A percentile compares a stretch with the other conserved stretches of the same genome.
Conservation (phyloP, 2,329 filamentous ascomycete species). For the Calonectria pseudoturangicola region DNA sequence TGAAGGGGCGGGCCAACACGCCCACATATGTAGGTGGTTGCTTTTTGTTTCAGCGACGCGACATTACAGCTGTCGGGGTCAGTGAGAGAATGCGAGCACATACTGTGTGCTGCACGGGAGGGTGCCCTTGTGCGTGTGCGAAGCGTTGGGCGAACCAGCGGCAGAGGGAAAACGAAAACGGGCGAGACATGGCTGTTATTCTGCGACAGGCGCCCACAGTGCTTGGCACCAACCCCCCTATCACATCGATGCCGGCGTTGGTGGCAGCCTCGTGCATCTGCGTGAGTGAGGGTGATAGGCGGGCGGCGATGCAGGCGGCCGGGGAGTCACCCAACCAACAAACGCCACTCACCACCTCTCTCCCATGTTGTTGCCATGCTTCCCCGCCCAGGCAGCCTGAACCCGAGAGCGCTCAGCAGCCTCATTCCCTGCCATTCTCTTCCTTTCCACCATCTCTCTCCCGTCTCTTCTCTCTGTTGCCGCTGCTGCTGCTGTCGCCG, state of each 20-base stretch:
- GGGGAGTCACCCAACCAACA: conserved; percentile 24
- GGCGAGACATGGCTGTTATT: conserved; percentile 24
- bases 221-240: conserved; percentile 23
- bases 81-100: neutral
- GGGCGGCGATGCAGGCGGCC: conserved; percentile 22
- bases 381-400: conserved; percentile 26
- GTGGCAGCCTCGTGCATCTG: conserved; percentile 26
- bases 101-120: conserved; percentile 17
- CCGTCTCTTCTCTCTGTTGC: neutral
- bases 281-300: conserved; percentile 26
- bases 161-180: conserved; percentile 19
- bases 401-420: conserved; percentile 9
- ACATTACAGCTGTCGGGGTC: conserved; percentile 11
- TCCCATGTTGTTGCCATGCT: conserved; percentile 24
- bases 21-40: conserved; percentile 25
- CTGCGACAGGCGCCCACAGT: conserved; percentile 26
- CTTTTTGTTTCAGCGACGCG: conserved; percentile 28
- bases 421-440: conserved; percentile 14
- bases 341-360: conserved; percentile 14
- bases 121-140: neutral
- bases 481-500: neutral
- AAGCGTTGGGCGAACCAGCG: conserved; percentile 8
- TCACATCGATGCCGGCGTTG: conserved; percentile 4
- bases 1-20: conserved; percentile 9
- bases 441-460: conserved; percentile 8